Conservation (phyloP, 768 basidiomycete genomes). For the Leccinum subgranulosum region DNA sequence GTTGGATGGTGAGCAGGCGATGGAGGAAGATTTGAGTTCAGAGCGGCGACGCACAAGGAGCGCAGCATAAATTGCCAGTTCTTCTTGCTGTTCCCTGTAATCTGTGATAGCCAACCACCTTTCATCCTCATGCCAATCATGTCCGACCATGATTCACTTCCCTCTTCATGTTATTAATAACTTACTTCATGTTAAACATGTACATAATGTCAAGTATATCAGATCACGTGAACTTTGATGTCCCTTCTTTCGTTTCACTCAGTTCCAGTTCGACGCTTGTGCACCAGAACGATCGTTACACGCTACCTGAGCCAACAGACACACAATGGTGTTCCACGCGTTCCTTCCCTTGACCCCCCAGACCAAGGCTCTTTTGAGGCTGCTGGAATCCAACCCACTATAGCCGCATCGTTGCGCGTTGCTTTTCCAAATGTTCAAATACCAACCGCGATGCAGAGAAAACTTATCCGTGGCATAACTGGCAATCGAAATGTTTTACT, state of each 20-base stretch:
- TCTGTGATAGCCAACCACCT: constrained; percentile 8
- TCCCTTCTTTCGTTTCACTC: constrained; percentile 12
- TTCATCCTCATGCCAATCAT: constrained; percentile 26
- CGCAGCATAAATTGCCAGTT: constrained; percentile 3
- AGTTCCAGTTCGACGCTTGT: constrained; percentile 17
- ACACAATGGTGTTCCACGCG: neutral
- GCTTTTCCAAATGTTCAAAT: constrained; percentile 61
- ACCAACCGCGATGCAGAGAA: constrained; percentile 59
- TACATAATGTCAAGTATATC: neutral
- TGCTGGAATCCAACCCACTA: constrained; percentile 48
- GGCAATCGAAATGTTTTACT: constrained; percentile 58
- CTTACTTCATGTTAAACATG: neutral
- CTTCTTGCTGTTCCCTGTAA: constrained; percentile 5
- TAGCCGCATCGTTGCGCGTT: constrained; percentile 46
- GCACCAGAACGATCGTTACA: constrained; percentile 15
- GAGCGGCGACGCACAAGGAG: constrained; percentile 13
- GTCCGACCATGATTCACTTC: neutral
- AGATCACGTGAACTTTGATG: constrained; percentile 26
- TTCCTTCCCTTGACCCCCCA: neutral
- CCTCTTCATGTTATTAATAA: neutral
- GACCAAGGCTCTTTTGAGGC: constrained; percentile 40
- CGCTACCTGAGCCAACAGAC: constrained; percentile 29
- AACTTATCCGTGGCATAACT: constrained; percentile 61
- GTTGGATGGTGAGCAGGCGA: constrained; percentile 39
- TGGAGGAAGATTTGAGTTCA: constrained; percentile 22